Evolutionary conservation across 2,329 filamentous ascomycete species (phyloP).

Genomic region (Pseudocercospora fijiensis): DNA sequence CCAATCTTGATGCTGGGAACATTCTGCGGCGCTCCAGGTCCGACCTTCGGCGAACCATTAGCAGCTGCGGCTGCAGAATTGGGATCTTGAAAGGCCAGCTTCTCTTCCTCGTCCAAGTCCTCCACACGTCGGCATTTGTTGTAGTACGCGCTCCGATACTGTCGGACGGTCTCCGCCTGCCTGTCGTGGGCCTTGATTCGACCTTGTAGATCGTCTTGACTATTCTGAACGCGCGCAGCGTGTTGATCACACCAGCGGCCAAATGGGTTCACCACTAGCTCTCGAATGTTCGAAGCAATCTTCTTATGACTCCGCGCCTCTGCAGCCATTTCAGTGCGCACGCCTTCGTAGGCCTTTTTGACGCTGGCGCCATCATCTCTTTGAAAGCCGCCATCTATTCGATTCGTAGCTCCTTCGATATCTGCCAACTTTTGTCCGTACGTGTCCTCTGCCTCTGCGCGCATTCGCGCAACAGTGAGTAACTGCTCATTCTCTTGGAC

Average conservation of each 20-base stretch:
- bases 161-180: constrained; percentile 86
- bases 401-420: constrained; percentile 79
- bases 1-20: constrained; percentile 84
- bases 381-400: constrained; percentile 76
- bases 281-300: constrained; percentile 93
- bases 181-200: constrained; percentile 91
- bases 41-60: constrained; percentile 50
- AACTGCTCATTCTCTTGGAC: constrained; percentile 94
- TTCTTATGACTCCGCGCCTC: constrained; percentile 87
- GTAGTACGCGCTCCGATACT: constrained; percentile 93
- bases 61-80: constrained; percentile 49
- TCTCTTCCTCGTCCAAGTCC: constrained; percentile 97
- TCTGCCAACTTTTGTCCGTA: constrained; percentile 80
- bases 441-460: constrained; percentile 89
- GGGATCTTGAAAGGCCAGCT: constrained; percentile 92
- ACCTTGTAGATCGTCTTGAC: constrained; percentile 87
- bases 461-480: constrained; percentile 84
- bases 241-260: constrained; percentile 95
- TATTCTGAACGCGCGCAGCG: constrained; percentile 84
- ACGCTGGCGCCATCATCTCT: constrained; percentile 94
- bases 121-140: constrained; percentile 97
- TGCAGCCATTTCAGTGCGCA: constrained; percentile 88
- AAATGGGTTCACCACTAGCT: constrained; percentile 92
- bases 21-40: constrained; percentile 41
- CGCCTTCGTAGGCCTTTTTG: constrained; percentile 93